Base-by-base conservation (phyloP, 208 protist species). In the Acanthamoeba culbertsoni region DNA sequence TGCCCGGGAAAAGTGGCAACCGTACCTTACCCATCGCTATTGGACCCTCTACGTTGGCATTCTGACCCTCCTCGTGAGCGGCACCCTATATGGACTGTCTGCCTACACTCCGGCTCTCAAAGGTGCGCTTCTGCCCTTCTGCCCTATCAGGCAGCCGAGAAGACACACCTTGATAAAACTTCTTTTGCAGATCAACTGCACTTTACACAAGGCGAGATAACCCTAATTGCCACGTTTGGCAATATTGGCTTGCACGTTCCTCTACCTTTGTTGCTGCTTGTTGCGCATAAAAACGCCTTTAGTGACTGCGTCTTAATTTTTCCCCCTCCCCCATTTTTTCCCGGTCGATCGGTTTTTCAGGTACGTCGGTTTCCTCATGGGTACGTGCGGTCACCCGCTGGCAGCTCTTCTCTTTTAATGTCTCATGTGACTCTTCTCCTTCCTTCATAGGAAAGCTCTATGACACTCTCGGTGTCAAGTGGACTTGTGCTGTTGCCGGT, bases 21-120 rank as follows among this genome's bases (percentile, higher is more conserved):
- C 28, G 0, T 45, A 37, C 40, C 35, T 26, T 16, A 75, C 65
- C 8, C 65, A 35, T 43, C 26, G 35, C 7, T 86, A 86, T 57
- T 53, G 43, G 28, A 86, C 77, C 77, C 51, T 86, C 28, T 86
- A 62, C n/a, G 77, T 33, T 0, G 77, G 77, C 45, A 20, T 86
- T 18, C 46, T 86, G 6, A 59, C 51, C 26, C 43, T 86, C 26
- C 77, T 86, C 6, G 77, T 86, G n/a, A 62, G 46, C 14, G 77
- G 77, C 77, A 86, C 77, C 0, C 77, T 86, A 33, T 86, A 86
- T 26, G 51, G 51, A 33, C 51, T 86, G 42, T 86, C 77, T 12
- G 77, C 77, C 20, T 86, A 86, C 77, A 43, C 77, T 28, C 77
- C 77, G 14, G 77, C 77, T 33, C 77, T 86, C 77, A 86, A 86